A percentile compares a stretch with the other conserved stretches of the same genome.
These are phyloP conservation scores for Syzygium aromaticum DNA, from an alignment of 345 rosid species.

Conservation along the genomic window DNA sequence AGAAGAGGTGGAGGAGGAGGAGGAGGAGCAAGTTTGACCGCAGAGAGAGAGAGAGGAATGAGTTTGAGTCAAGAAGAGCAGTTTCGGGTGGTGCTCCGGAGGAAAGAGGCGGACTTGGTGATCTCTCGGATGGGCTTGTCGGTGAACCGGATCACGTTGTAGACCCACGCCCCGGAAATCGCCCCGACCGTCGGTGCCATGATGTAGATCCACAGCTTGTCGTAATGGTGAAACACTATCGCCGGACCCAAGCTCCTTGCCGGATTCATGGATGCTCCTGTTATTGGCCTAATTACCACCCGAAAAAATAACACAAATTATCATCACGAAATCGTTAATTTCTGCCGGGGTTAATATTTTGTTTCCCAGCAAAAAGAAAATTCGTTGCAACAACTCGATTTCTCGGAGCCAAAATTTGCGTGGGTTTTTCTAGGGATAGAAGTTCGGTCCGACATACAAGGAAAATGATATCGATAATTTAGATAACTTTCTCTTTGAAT, in stretches of 20 bases:
- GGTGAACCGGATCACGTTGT: slow-evolving; percentile 40
- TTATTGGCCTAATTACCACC: slow-evolving; percentile 32
- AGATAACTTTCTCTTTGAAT: background rate
- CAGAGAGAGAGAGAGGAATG: background rate
- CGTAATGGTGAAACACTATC: slow-evolving; percentile 28
- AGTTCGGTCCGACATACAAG: background rate
- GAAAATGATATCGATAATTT: background rate
- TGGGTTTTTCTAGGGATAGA: background rate
- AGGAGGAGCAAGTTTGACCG: background rate
- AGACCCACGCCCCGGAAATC: slow-evolving; percentile 41
- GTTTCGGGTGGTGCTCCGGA: background rate
- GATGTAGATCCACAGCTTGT: slow-evolving; percentile 60
- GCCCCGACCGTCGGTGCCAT: slow-evolving; percentile 42
- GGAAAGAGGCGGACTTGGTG: slow-evolving; percentile 15
- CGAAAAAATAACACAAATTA: background rate
- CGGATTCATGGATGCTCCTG: slow-evolving; percentile 86
- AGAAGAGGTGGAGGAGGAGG: background rate
- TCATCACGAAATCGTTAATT: background rate
- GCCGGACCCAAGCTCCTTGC: slow-evolving; percentile 90
- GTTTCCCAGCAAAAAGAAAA: background rate
- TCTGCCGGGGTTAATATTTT: background rate
- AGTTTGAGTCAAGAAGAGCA: background rate
- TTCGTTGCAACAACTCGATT: background rate
- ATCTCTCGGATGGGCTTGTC: slow-evolving; percentile 42
- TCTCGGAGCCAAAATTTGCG: background rate